Evolutionary conservation across 352 stramenopile genomes (phyloP), one percentile per base, ranked within the genome.

Genomic region (Chrysophaeum taylorii): DNA sequence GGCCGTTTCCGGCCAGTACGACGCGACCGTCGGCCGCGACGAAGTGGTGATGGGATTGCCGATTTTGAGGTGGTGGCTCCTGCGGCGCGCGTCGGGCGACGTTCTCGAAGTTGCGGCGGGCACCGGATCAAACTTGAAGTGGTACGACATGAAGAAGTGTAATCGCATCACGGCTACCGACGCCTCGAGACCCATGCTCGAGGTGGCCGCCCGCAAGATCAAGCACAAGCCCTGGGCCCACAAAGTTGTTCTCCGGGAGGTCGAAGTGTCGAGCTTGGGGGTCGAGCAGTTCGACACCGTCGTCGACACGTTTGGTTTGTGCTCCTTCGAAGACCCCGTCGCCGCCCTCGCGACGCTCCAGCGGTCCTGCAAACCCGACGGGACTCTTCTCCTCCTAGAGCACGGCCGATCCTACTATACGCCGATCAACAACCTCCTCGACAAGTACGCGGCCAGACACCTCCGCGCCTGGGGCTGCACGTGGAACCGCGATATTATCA

Each of bases 221-320:
- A 12, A 48, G n/a, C 7, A 63, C 63, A 31, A 31, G 38, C 21
- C 29, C 16, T 33, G 12, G 16, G 57, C 50, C 7, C 29, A 83
- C 76, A 66, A 77, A 23, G 73, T 82, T 18, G 66, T 80, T 23
- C 70, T 80, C 53, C 81, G 68, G 25, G 78, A 85, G 76, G 75
- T 77, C 52, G 62, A 85, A 45, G 18, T 42, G 9, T 43, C 64
- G 12, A 52, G 69, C 33, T 96, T 95, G 74, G 61, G 73, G 1
- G 79, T 88, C 60, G 71, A 86, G 45, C 75, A 70, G 0, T 97
- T 97, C 79, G 92, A 97, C 78, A 95, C 91, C 1, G 89, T 97
- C 38, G 89, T 97, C 25, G 92, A 97, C 78, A 97, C 92, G 0
- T 97, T 97, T 77, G 92, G 92, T 0, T 81, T 98, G 1, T 97